Percentiles rank a stretch among this genome's conserved stretches.
Conservation (phyloP, 2,329 filamentous ascomycete species). For the Lachnellula suecica region DNA sequence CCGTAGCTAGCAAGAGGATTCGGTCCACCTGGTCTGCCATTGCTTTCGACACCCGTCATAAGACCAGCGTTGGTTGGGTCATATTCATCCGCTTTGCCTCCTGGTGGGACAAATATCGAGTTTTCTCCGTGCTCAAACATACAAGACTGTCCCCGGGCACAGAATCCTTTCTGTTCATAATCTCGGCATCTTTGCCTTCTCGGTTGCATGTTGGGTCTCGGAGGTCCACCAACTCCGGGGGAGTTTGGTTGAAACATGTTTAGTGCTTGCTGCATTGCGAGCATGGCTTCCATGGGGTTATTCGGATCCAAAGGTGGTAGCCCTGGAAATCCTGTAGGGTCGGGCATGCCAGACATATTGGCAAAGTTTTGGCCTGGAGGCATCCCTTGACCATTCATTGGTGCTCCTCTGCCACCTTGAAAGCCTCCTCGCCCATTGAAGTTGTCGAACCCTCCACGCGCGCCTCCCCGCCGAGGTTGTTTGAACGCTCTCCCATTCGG, state of each 20-base stretch:
- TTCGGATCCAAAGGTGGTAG: constrained; percentile 54
- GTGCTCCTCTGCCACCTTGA: constrained; percentile 17
- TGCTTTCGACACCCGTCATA: constrained; percentile 27
- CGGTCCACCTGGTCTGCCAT: constrained; percentile 6
- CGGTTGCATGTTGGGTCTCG: constrained; percentile 13
- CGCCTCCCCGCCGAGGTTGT: constrained; percentile 55
- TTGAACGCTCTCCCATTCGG: constrained; percentile 51
- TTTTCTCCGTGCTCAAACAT: constrained; percentile 67
- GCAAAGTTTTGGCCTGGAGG: constrained; percentile 17
- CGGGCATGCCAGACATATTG: constrained; percentile 26
- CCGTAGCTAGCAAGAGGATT: constrained; percentile 3
- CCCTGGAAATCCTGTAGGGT: constrained; percentile 26
- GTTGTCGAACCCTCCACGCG: constrained; percentile 19
- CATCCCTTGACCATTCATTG: constrained; percentile 16
- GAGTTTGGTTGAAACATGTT: constrained; percentile 30
- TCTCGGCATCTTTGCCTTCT: constrained; percentile 56
- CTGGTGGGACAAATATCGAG: constrained; percentile 39
- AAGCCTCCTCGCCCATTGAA: constrained; percentile 36
- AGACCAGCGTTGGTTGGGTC: constrained; percentile 55
- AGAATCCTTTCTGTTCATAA: constrained; percentile 73
- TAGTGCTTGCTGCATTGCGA: constrained; percentile 58
- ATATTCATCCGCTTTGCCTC: constrained; percentile 45
- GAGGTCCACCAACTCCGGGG: constrained; percentile 2
- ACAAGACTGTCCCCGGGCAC: constrained; percentile 65
- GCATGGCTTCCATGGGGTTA: constrained; percentile 60